Percentiles rank a stretch among this genome's conserved stretches.
phyloP scores from a whole-genome alignment of 2,329 filamentous ascomycete species.

The Aspergillus pseudoterreus region DNA sequence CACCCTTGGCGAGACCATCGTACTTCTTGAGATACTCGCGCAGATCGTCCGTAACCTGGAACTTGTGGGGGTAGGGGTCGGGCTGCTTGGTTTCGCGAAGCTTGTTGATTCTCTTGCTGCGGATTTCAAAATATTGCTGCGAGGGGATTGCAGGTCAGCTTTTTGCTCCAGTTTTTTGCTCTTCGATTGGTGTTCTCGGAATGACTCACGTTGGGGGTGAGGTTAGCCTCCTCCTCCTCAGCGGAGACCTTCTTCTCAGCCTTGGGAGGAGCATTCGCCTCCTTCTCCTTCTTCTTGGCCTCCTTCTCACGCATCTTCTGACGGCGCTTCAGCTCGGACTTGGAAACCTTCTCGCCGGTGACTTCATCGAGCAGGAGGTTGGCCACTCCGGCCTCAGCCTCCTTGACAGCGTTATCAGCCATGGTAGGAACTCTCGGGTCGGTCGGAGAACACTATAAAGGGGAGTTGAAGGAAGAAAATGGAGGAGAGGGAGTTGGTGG shows the following conservation, averaged over 20 bases:
- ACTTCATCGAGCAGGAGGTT: constrained; percentile 87
- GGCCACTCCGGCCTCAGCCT: constrained; percentile 51
- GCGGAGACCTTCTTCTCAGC: constrained; percentile 58
- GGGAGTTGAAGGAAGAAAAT: constrained; percentile 8
- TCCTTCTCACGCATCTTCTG: constrained; percentile 87
- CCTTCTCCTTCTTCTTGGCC: constrained; percentile 84
- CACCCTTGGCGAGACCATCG: constrained; percentile 76
- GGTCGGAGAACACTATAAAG: constrained; percentile 4
- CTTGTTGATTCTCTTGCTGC: constrained; percentile 75
- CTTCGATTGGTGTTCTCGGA: not conserved
- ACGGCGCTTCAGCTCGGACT: constrained; percentile 89
- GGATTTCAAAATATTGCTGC: constrained; percentile 94
- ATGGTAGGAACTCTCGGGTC: constrained; percentile 23
- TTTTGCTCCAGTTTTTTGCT: not conserved
- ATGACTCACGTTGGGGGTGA: constrained; percentile 66
- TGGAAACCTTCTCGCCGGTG: constrained; percentile 82
- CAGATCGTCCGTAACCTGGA: constrained; percentile 79
- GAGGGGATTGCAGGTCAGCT: constrained; percentile 11
- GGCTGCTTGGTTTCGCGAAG: constrained; percentile 69
- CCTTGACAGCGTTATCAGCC: constrained; percentile 40
- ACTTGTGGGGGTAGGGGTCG: constrained; percentile 92
- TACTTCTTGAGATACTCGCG: constrained; percentile 76
- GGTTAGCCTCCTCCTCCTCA: constrained; percentile 66
- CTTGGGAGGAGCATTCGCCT: constrained; percentile 61
- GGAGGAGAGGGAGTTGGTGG: constrained; percentile 11